Percentiles rank a stretch among this genome's conserved stretches.
These are phyloP conservation scores for Kodamaea nitidulidarum DNA, from an alignment of 805 yeast genomes.

Conservation along the genomic window DNA sequence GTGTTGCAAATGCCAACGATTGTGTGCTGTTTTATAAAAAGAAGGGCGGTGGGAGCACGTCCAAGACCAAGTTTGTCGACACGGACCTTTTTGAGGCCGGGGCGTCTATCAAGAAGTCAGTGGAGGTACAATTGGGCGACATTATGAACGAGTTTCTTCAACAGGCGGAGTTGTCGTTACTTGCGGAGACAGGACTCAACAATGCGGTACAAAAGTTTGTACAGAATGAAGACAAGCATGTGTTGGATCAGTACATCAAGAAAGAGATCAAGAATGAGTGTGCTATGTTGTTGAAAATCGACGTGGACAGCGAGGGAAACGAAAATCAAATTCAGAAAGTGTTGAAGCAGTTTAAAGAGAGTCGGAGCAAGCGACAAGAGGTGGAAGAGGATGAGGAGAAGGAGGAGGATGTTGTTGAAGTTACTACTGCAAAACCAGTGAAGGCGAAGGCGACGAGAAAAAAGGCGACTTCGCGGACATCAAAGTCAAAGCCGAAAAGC, in stretches of 20 bases:
- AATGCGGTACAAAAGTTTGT: conserved; percentile 70
- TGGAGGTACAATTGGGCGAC: conserved; percentile 50
- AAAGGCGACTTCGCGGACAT: conserved; percentile 3
- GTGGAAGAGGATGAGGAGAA: conserved; percentile 1
- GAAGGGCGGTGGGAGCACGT: conserved; percentile 18
- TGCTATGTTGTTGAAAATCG: conserved; percentile 41
- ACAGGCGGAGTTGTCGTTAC: conserved; percentile 58
- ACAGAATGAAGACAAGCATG: conserved; percentile 76
- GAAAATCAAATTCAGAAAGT: conserved; percentile 11
- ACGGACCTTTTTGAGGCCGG: conserved; percentile 12
- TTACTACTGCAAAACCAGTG: too few relatives aligned
- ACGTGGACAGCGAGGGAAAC: conserved; percentile 38
- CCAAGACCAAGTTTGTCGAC: conserved; percentile 16
- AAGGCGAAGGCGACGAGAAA: not conserved
- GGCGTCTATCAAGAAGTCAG: conserved; percentile 15
- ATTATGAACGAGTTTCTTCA: conserved; percentile 61
- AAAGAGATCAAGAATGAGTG: conserved; percentile 52
- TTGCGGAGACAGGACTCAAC: conserved; percentile 73
- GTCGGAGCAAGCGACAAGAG: not conserved
- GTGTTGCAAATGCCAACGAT: conserved; percentile 87
- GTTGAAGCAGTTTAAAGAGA: conserved; percentile 3
- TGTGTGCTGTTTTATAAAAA: conserved; percentile 68
- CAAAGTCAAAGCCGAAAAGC: conserved; percentile 3
- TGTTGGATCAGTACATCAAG: conserved; percentile 61
- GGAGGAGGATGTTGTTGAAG: not conserved